A percentile compares a stretch with the other conserved stretches of the same genome.
Conservation (phyloP, 176 grass and related monocot species). For the Cenchrus purpureus region DNA sequence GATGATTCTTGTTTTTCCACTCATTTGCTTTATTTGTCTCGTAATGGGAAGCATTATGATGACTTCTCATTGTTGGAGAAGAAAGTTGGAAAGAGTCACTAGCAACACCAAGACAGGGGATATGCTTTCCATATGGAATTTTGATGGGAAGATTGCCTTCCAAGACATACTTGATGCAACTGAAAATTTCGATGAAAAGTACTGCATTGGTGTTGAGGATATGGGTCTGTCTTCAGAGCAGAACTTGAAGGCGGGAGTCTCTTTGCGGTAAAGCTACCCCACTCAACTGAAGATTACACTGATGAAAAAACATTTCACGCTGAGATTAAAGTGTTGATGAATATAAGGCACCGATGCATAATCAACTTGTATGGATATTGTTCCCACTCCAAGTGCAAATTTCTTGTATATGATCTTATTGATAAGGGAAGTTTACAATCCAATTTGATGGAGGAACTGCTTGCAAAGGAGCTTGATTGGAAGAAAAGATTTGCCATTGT, state of each 20-base stretch:
- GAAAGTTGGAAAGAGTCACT: not conserved
- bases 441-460: constrained; percentile 22
- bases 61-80: not conserved
- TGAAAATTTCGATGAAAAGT: constrained; percentile 44
- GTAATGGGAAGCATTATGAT: not conserved
- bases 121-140: constrained; percentile 31
- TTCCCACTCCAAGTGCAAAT: constrained; percentile 11
- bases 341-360: constrained; percentile 38
- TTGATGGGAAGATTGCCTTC: not conserved
- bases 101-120: not conserved
- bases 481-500: not conserved
- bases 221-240: constrained; percentile 31
- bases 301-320: not conserved
- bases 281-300: not conserved
- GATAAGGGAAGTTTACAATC: constrained; percentile 30
- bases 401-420: constrained; percentile 42
- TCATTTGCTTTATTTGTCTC: not conserved
- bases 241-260: not conserved
- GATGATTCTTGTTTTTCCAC: no score
- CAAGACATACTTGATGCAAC: constrained; percentile 33
- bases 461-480: not conserved
- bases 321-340: constrained; percentile 42
- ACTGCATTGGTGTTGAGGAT: constrained; percentile 36
- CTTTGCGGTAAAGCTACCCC: constrained; percentile 33
- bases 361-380: constrained; percentile 48